Evolutionary conservation across 305 asterid species (phyloP).

Genomic region (Solanum chacoense): DNA sequence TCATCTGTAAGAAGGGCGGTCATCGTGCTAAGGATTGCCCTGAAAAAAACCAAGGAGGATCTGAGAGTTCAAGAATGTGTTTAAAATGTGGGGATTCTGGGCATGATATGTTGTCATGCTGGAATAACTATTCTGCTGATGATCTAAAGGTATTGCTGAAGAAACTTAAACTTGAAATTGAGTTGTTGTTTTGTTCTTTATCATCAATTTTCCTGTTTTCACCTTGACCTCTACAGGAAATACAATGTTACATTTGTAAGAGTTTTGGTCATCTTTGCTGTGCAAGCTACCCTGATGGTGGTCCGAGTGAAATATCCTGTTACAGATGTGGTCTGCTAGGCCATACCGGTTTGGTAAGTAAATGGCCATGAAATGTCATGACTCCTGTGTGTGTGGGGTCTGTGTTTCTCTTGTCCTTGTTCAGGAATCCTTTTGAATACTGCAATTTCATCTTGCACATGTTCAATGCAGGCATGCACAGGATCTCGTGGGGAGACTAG

Average conservation of each 20-base stretch:
- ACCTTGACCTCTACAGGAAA: conserved; percentile 35
- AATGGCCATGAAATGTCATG: not conserved
- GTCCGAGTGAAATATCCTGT: conserved; percentile 59
- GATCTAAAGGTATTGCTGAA: conserved; percentile 54
- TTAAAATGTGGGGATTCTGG: conserved; percentile 82
- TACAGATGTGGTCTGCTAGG: conserved; percentile 87
- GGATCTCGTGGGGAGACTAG: conserved; percentile 29
- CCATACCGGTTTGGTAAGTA: conserved; percentile 61
- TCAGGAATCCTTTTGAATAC: not conserved
- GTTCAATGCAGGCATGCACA: conserved; percentile 49
- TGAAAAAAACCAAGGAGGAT: conserved; percentile 28
- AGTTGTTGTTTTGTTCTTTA: not conserved
- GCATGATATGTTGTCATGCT: conserved; percentile 79
- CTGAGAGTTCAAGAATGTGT: conserved; percentile 45
- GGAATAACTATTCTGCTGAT: conserved; percentile 45
- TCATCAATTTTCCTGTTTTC: not conserved
- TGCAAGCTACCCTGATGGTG: conserved; percentile 32
- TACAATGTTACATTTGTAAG: conserved; percentile 72
- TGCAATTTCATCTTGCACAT: not conserved
- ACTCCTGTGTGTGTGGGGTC: not conserved
- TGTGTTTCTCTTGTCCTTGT: not conserved
- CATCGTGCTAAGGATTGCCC: conserved; percentile 94
- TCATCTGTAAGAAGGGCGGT: conserved; percentile 73
- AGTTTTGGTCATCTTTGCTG: conserved; percentile 86
- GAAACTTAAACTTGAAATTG: not conserved